These are phyloP conservation scores for Silene uniflora DNA, from an alignment of 148 eudicot genomes.

Conservation along the genomic window DNA sequence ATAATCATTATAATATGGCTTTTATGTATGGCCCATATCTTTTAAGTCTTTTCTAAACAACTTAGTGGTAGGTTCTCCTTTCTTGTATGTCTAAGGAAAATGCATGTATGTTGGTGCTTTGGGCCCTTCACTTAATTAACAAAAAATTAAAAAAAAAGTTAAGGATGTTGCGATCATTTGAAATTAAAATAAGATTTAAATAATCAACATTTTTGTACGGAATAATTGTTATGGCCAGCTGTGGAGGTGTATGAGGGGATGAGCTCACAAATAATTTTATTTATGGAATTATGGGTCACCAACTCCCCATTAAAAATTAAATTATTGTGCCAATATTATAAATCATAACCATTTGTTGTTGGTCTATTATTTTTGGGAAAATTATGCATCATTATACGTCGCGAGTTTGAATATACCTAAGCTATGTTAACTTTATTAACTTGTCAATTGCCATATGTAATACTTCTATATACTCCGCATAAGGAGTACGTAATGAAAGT, in stretches of 20 bases:
- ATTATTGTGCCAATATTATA: neutral
- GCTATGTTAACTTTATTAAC: neutral
- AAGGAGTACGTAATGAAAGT: too few species aligned
- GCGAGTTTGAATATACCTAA: neutral
- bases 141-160: neutral
- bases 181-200: neutral
- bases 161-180: neutral
- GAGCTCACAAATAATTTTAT: too few species aligned
- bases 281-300: neutral
- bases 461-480: too few species aligned
- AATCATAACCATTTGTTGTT: neutral
- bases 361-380: neutral
- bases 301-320: too few species aligned
- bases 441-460: too few species aligned
- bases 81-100: neutral
- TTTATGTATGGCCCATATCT: neutral
- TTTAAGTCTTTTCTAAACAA: conserved; percentile 1
- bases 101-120: neutral
- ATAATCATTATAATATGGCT: neutral
- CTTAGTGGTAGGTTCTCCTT: conserved; percentile 13
- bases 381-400: neutral
- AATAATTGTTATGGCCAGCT: neutral
- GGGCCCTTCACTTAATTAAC: neutral
- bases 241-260: neutral
- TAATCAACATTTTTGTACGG: neutral